Evolutionary conservation across 768 basidiomycete species (phyloP).

Genomic region (Podaxis sp.): DNA sequence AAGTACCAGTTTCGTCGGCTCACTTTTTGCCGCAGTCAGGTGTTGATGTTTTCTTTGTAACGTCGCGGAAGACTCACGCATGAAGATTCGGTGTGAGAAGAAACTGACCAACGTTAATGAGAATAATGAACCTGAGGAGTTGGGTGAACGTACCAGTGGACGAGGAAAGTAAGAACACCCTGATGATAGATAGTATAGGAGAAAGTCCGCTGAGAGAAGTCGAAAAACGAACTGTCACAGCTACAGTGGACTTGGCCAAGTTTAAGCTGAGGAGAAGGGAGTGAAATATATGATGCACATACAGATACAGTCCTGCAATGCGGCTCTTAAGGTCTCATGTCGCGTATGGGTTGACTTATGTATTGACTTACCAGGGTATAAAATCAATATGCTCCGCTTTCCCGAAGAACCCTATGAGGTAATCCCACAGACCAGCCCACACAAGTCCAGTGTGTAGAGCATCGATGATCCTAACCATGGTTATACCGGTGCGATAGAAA

Average conservation of each 20-base stretch:
- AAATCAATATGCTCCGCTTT: constrained; percentile 22
- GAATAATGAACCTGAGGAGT: neutral
- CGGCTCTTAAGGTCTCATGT: neutral
- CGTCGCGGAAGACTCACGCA: constrained; percentile 27
- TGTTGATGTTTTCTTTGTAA: neutral
- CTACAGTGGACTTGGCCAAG: constrained; percentile 23
- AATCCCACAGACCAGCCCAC: constrained; percentile 38
- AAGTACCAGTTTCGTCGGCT: constrained; percentile 34
- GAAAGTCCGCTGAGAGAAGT: neutral
- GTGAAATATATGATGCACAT: constrained; percentile 5
- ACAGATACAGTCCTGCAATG: constrained; percentile 4
- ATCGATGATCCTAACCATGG: constrained; percentile 32
- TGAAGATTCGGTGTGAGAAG: constrained; percentile 37
- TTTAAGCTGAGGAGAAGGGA: neutral
- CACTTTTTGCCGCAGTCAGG: constrained; percentile 26
- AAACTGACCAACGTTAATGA: constrained; percentile 22
- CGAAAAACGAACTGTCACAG: constrained; percentile 20
- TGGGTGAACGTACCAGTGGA: constrained; percentile 23
- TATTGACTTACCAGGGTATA: constrained; percentile 32
- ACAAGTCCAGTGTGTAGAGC: constrained; percentile 35
- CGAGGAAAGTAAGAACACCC: constrained; percentile 32
- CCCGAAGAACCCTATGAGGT: constrained; percentile 34
- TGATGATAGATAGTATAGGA: neutral
- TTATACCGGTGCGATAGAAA: neutral
- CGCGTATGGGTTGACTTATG: neutral